These are phyloP conservation scores for Aspergillus carlsbadensis DNA, from an alignment of 495 filamentous ascomycete species.

Conservation along the genomic window DNA sequence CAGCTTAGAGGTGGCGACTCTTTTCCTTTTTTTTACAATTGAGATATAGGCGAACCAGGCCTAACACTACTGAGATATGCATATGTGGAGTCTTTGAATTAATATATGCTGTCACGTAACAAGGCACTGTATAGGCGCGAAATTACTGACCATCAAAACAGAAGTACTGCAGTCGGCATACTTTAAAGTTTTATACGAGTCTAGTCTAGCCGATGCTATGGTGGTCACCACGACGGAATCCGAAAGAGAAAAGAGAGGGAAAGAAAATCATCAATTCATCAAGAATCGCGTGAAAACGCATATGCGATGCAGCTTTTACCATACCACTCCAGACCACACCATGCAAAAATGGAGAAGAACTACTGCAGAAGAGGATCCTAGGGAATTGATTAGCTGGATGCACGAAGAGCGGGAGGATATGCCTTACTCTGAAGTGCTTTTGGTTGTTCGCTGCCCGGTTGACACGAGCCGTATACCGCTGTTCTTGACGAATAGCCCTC, in stretches of 20 bases:
- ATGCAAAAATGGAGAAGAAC: constrained; percentile 17
- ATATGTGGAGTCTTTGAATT: no score
- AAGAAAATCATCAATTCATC: not conserved
- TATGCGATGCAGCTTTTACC: not conserved
- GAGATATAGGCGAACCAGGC: not conserved
- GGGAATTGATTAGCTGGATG: constrained; percentile 18
- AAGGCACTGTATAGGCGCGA: no score
- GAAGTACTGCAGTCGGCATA: no score
- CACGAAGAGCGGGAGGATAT: not conserved
- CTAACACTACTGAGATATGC: no score
- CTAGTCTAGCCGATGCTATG: no score
- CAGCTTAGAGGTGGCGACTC: constrained; percentile 3
- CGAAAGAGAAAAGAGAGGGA: no score
- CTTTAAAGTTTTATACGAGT: no score
- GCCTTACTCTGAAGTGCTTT: constrained; percentile 71
- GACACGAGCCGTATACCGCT: constrained; percentile 59
- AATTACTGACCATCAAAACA: no score
- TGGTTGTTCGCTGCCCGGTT: constrained; percentile 67
- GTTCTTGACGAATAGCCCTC: constrained; percentile 57
- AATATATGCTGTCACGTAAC: no score
- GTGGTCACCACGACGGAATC: no score
- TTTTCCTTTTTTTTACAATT: not conserved
- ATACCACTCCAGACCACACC: constrained; percentile 7
- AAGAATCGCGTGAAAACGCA: not conserved
- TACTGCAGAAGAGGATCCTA: constrained; percentile 49